Base-by-base conservation (phyloP, 345 rosid genomes). In the Litchi chinensis region DNA sequence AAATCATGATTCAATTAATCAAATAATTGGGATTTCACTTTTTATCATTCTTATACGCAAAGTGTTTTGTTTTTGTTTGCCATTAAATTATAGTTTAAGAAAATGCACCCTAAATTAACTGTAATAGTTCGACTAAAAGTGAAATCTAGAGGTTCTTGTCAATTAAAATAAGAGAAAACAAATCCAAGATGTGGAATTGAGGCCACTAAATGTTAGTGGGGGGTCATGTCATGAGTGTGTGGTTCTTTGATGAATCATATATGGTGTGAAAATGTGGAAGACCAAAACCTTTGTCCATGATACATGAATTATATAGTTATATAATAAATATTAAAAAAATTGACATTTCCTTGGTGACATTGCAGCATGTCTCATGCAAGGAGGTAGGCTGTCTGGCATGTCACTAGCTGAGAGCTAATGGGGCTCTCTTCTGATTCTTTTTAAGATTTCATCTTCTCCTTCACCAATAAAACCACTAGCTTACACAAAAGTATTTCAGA, bases 331-430 rank as follows among this genome's bases (percentile, higher is more conserved):
- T 1, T 66, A 10, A 22, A 28, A 32, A 32, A 28, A 57, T 75
- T 64, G 82, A 82, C 78, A 39, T 44, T 56, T 56, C 48, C 57
- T 71, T 73, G 18, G 56, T 39, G 75, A 78, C 80, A 79, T 71
- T 80, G 50, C 68, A 82, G 70, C 81, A 21, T 89, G 96, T 88
- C 86, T 86, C 88, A 19, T 54, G 70, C 70, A 22, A 86, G 92
- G 93, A 85, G 91, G 87, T 94, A 83, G 73, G 32, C 81, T 41
- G 77, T 65, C 86, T 88, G 91, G 85, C 87, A 73, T 75, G 83
- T 77, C 78, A 57, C 64, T 2, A 3, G 32, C 32, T 28, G 1
- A 32, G 3, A 26, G 64, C n/a, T 62, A 71, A 67, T 77, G 82
- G 84, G 78, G 19, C 78, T 80, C 62, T 67, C 74, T 68, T 10